phyloP scores from a whole-genome alignment of 805 yeast species.

The Cyberlindnera xishuangbannaensis region DNA sequence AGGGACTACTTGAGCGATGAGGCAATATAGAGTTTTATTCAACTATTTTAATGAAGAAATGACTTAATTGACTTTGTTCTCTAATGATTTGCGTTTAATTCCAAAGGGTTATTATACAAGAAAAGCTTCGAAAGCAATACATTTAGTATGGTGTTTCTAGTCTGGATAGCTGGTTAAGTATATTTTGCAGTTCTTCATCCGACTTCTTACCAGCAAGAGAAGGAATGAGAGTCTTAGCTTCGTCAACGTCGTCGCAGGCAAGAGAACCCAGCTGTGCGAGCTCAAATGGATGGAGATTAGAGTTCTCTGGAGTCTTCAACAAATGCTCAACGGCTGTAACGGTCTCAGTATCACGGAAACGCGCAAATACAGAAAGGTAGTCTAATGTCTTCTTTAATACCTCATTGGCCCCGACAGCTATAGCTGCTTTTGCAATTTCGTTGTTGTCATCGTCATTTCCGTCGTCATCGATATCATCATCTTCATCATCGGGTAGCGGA shows the following conservation, averaged over 20 bases:
- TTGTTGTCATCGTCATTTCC: conserved; percentile 28
- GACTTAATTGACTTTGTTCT: not conserved
- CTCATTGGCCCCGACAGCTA: conserved; percentile 75
- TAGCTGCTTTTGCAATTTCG: conserved; percentile 35
- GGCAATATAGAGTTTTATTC: not conserved
- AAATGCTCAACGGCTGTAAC: conserved; percentile 90
- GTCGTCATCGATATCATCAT: conserved; percentile 26
- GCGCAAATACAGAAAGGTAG: conserved; percentile 75
- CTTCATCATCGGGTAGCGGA: conserved; percentile 11
- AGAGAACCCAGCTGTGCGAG: conserved; percentile 83
- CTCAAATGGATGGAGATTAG: conserved; percentile 89
- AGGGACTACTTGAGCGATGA: conserved; percentile 11
- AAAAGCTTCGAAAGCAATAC: too few relatives aligned
- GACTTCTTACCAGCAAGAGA: conserved; percentile 75
- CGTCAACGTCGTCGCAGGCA: conserved; percentile 95
- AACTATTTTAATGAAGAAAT: not conserved
- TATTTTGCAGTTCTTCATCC: conserved; percentile 80
- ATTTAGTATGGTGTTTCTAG: conserved; percentile 41
- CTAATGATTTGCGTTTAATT: not conserved
- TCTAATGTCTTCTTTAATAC: conserved; percentile 89
- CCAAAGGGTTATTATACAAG: conserved; percentile 1
- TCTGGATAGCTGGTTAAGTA: conserved; percentile 80
- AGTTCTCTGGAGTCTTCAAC: conserved; percentile 65
- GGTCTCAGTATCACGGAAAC: conserved; percentile 89
- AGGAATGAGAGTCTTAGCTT: conserved; percentile 91